A percentile compares a stretch with the other conserved stretches of the same genome.
These are phyloP conservation scores for Daedaleopsis sinensis DNA, from an alignment of 768 basidiomycete genomes.

Conservation along the genomic window DNA sequence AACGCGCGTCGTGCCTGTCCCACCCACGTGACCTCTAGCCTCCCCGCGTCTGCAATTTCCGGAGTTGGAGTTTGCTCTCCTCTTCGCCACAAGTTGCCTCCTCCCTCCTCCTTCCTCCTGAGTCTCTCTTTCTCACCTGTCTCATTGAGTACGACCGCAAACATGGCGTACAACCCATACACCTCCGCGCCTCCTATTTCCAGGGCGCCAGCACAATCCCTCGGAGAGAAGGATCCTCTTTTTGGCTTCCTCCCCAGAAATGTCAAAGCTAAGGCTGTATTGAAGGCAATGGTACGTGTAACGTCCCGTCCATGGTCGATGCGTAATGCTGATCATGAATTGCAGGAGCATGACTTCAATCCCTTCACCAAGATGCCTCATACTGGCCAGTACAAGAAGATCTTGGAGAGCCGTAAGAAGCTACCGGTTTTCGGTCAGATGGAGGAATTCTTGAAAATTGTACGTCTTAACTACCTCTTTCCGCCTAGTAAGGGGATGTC, in stretches of 20 bases:
- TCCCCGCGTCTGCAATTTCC: constrained; percentile 12
- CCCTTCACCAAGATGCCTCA: constrained; percentile 87
- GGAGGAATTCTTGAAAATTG: constrained; percentile 90
- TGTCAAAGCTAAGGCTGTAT: constrained; percentile 26
- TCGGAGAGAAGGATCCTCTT: constrained; percentile 26
- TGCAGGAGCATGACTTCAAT: constrained; percentile 77
- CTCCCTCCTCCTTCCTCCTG: background rate
- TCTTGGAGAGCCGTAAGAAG: constrained; percentile 82
- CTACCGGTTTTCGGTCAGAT: constrained; percentile 92
- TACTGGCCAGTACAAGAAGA: constrained; percentile 81
- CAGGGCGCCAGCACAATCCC: background rate
- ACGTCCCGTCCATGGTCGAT: too few species aligned
- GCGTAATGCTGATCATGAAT: background rate
- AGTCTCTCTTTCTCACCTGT: background rate
- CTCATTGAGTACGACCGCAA: background rate
- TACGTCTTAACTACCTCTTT: constrained; percentile 43
- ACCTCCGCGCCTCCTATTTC: constrained; percentile 24
- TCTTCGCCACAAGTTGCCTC: background rate
- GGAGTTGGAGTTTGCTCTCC: background rate
- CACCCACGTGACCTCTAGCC: constrained; percentile 15
- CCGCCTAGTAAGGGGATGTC: constrained; percentile 30
- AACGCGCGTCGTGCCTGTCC: constrained; percentile 15
- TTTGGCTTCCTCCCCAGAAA: constrained; percentile 30
- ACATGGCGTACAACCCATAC: constrained; percentile 24
- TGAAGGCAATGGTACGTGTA: constrained; percentile 29